A percentile compares a stretch with the other conserved stretches of the same genome.
Conservation (phyloP, 2,329 filamentous ascomycete species). For the Mariannaea elegans region DNA sequence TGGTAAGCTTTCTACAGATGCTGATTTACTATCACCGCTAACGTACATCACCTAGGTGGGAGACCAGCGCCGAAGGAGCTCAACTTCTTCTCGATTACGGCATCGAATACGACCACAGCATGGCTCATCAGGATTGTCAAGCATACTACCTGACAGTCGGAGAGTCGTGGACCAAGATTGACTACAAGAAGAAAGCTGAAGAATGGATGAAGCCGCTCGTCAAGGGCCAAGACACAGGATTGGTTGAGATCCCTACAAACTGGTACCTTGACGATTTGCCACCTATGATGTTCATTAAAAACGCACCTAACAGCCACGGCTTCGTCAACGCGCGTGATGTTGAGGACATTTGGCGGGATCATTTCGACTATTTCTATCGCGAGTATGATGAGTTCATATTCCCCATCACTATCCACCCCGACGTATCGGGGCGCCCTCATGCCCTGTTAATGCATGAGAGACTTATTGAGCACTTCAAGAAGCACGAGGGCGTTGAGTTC, state of each 20-base stretch:
- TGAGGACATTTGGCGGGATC: constrained; percentile 69
- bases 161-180: background rate
- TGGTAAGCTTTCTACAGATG: constrained; percentile 36
- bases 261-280: constrained; percentile 62
- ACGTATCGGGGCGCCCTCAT: constrained; percentile 69
- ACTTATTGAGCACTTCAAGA: too few relatives aligned
- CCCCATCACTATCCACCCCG: constrained; percentile 63
- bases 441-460: too few relatives aligned
- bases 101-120: constrained; percentile 56
- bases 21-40: too few relatives aligned
- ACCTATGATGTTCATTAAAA: constrained; percentile 55
- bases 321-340: constrained; percentile 66
- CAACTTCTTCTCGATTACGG: constrained; percentile 52
- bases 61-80: too few relatives aligned
- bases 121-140: constrained; percentile 55
- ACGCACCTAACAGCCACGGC: constrained; percentile 61
- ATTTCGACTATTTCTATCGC: constrained; percentile 62
- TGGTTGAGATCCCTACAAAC: constrained; percentile 58
- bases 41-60: too few relatives aligned
- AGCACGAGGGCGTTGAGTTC: too few relatives aligned
- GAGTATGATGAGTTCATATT: constrained; percentile 54
- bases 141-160: constrained; percentile 44
- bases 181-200: constrained; percentile 19
- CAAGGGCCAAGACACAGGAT: constrained; percentile 9
- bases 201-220: constrained; percentile 57